These are phyloP conservation scores for Hydrangea macrophylla DNA, from an alignment of 148 eudicot species.

Conservation along the genomic window DNA sequence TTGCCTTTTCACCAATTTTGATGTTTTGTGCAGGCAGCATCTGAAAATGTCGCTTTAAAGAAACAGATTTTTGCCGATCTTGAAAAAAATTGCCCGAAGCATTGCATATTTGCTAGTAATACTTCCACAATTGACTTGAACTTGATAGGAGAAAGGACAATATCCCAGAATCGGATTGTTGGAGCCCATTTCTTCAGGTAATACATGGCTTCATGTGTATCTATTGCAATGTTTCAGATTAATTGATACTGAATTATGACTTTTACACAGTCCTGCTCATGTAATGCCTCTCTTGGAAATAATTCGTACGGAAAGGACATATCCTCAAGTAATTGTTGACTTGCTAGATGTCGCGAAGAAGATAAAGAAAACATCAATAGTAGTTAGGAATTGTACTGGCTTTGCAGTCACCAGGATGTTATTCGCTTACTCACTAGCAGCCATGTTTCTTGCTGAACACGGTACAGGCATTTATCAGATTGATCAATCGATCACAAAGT, in stretches of 20 bases:
- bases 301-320: conserved; percentile 24
- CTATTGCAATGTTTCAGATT: background rate
- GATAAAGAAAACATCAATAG: conserved; percentile 27
- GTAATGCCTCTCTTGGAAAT: conserved; percentile 32
- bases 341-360: conserved; percentile 26
- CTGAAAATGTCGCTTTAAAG: conserved; percentile 73
- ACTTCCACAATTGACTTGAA: conserved; percentile 84
- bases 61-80: conserved; percentile 78
- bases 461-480: conserved; percentile 30
- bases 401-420: conserved; percentile 27
- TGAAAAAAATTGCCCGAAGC: conserved; percentile 74
- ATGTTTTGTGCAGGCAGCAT: conserved; percentile 54
- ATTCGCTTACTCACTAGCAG: conserved; percentile 24
- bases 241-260: background rate
- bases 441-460: conserved; percentile 23
- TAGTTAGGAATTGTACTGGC: conserved; percentile 28
- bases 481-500: conserved; percentile 26
- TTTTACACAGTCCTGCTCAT: conserved; percentile 26
- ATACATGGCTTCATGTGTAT: background rate
- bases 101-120: conserved; percentile 82
- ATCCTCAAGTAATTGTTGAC: conserved; percentile 30
- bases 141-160: conserved; percentile 40
- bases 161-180: conserved; percentile 13
- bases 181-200: conserved; percentile 26
- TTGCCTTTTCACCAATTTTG: background rate